Percentiles rank a stretch among this genome's conserved stretches.
phyloP scores from a whole-genome alignment of 164 flowering plant species.

The Annona squamosa region DNA sequence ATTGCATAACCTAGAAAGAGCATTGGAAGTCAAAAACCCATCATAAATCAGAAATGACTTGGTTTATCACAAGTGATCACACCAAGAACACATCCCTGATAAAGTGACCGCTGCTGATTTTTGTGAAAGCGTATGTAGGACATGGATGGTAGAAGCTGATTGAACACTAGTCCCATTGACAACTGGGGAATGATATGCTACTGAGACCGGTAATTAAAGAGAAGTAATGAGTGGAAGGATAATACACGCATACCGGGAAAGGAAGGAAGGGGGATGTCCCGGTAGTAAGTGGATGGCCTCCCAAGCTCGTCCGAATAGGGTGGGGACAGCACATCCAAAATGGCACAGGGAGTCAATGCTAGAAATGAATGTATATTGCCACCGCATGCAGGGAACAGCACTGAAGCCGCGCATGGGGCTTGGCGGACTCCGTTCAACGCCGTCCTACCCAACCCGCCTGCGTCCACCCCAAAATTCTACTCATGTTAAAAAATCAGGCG shows the following conservation, averaged over 20 bases:
- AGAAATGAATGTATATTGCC: conserved; percentile 24
- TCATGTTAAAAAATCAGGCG: neutral
- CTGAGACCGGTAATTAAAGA: too few species aligned
- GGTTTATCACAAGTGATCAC: too few species aligned
- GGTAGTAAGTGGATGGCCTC: conserved; percentile 33
- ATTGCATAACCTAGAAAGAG: conserved; percentile 21
- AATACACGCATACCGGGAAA: conserved; percentile 26
- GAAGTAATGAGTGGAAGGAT: neutral
- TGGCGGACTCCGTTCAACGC: conserved; percentile 19
- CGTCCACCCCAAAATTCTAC: conserved; percentile 2
- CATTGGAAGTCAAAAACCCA: neutral
- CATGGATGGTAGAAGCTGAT: too few species aligned
- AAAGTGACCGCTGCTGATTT: neutral
- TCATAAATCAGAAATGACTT: neutral
- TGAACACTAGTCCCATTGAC: too few species aligned
- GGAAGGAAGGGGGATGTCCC: conserved; percentile 17
- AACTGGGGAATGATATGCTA: too few species aligned
- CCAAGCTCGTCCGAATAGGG: conserved; percentile 33
- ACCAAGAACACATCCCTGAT: neutral
- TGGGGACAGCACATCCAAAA: conserved; percentile 32
- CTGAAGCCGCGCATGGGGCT: conserved; percentile 27
- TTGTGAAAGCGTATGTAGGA: neutral
- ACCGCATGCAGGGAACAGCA: conserved; percentile 33
- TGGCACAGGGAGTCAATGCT: conserved; percentile 36
- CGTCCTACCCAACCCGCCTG: conserved; percentile 28